Evolutionary conservation across 163 green algal genomes (phyloP).

Genomic region (Volvox carteri): DNA sequence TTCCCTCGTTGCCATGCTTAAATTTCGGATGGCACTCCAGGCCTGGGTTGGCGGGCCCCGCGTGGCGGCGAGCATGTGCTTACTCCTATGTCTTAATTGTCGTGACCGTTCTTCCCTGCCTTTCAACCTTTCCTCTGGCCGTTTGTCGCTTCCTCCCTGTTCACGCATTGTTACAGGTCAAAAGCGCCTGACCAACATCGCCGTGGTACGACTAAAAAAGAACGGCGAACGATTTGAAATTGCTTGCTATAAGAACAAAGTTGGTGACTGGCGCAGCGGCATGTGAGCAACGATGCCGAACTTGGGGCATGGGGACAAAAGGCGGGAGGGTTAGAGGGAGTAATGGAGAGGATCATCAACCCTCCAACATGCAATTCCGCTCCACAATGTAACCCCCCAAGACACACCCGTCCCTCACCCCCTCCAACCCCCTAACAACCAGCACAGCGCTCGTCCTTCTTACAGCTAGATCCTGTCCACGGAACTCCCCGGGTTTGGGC

Average conservation of each 20-base stretch:
- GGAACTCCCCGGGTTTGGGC: no score
- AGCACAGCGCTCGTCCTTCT: no score
- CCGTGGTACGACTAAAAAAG: conserved; percentile 96
- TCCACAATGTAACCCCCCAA: no score
- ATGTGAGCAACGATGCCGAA: conserved; percentile 77
- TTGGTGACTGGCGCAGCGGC: conserved; percentile 90
- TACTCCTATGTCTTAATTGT: not conserved
- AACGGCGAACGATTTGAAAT: conserved; percentile 96
- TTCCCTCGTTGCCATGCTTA: not conserved
- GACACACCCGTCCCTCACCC: no score
- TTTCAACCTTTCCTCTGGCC: not conserved
- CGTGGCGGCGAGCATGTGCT: not conserved
- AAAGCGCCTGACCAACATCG: conserved; percentile 98
- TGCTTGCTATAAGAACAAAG: conserved; percentile 99
- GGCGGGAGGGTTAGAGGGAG: no score
- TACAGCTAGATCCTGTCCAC: no score
- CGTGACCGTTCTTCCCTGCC: not conserved
- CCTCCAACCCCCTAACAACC: no score
- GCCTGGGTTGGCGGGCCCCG: not conserved
- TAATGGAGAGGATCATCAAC: no score
- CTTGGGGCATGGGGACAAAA: no score
- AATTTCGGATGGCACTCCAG: not conserved
- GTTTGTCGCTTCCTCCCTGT: not conserved
- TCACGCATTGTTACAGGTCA: conserved; percentile 83
- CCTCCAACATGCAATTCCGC: no score